A percentile compares a stretch with the other conserved stretches of the same genome.
These are phyloP conservation scores for Fusarium acutatum DNA, from an alignment of 2,329 filamentous ascomycete species.

Conservation along the genomic window DNA sequence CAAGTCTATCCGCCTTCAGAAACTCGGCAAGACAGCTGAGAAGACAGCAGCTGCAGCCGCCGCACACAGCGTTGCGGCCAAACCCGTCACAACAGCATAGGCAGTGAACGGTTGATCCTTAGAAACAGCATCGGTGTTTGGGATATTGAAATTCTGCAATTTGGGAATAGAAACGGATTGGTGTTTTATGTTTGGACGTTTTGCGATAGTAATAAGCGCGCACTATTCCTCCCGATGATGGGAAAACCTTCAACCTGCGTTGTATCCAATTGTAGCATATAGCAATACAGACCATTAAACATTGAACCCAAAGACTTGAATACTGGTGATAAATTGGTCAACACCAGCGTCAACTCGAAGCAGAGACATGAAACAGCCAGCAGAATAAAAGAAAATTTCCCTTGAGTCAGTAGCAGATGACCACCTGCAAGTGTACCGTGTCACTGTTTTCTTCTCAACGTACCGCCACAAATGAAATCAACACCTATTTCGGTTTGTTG, in stretches of 20 bases:
- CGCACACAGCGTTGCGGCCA: slow-evolving; percentile 56
- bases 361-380: background rate
- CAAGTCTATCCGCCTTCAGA: slow-evolving; percentile 72
- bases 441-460: background rate
- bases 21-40: slow-evolving; percentile 73
- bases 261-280: background rate
- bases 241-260: background rate
- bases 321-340: background rate
- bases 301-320: background rate
- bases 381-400: background rate
- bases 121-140: slow-evolving; percentile 22
- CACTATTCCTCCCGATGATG: background rate
- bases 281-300: background rate
- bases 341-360: background rate
- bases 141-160: slow-evolving; percentile 1
- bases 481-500: too few species aligned
- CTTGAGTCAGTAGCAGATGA: background rate
- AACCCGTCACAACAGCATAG: slow-evolving; percentile 37
- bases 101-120: slow-evolving; percentile 3
- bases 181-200: slow-evolving; percentile 25
- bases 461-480: background rate
- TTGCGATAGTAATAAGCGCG: slow-evolving; percentile 18
- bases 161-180: slow-evolving; percentile 31
- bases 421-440: background rate
- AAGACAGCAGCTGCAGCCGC: slow-evolving; percentile 60